These are phyloP conservation scores for Volutella citrinella DNA, from an alignment of 2,329 filamentous ascomycete genomes.

Conservation along the genomic window DNA sequence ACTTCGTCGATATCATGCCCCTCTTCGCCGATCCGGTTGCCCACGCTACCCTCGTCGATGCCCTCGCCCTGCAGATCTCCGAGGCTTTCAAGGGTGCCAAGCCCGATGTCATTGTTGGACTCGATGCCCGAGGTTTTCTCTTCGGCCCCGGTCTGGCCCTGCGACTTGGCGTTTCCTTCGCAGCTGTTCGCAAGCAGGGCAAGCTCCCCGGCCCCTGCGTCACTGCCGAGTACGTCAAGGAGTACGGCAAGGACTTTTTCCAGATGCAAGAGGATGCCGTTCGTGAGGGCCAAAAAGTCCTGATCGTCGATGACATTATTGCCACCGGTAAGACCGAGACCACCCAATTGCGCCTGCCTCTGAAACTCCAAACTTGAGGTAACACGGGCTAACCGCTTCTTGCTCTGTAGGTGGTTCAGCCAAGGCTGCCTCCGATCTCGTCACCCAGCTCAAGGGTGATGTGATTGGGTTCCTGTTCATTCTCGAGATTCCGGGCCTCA, in stretches of 20 bases:
- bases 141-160: conserved; percentile 90
- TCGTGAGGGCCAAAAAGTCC: conserved; percentile 79
- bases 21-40: conserved; percentile 77
- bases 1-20: conserved; percentile 98
- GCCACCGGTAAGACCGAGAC: conserved; percentile 72
- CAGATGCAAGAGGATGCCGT: conserved; percentile 91
- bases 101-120: conserved; percentile 87
- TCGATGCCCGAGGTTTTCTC: conserved; percentile 92
- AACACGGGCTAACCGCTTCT: too few species aligned
- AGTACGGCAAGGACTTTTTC: conserved; percentile 93
- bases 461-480: conserved; percentile 91
- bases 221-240: conserved; percentile 86
- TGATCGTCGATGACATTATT: conserved; percentile 97
- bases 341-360: conserved; percentile 7
- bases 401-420: conserved; percentile 75
- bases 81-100: conserved; percentile 58
- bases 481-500: conserved; percentile 89
- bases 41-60: conserved; percentile 75
- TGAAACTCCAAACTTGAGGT: too few species aligned
- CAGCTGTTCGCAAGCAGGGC: conserved; percentile 90
- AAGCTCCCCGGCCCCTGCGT: conserved; percentile 90
- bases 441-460: conserved; percentile 80
- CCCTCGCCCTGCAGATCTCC: conserved; percentile 79
- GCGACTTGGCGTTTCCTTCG: conserved; percentile 79
- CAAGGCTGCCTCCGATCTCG: conserved; percentile 79